Conservation (phyloP, 2,329 filamentous ascomycete genomes). For the Cercospora sesami region DNA sequence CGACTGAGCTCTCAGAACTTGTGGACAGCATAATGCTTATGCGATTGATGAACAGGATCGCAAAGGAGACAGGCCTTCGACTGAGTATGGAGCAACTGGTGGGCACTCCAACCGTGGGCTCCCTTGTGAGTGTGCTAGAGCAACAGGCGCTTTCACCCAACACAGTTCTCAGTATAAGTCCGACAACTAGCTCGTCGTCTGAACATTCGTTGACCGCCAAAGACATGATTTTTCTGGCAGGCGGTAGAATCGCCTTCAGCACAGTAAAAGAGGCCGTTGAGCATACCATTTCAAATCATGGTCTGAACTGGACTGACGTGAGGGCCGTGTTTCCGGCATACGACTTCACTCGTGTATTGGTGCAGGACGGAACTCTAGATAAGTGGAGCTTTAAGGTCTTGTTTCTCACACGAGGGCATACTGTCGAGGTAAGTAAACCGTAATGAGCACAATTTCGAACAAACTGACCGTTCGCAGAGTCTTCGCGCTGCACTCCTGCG, state of each 20-base stretch:
- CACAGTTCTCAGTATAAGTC: no score
- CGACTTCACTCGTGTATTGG: neutral
- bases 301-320: neutral
- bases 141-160: neutral
- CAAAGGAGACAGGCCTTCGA: neutral
- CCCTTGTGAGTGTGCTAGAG: neutral
- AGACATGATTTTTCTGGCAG: neutral
- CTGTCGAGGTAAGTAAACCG: neutral
- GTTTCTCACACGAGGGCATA: neutral
- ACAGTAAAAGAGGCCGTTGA: neutral
- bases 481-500: neutral
- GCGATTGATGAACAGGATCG: neutral
- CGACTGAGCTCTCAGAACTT: conserved; percentile 3
- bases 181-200: no score
- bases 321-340: neutral
- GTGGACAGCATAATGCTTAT: conserved; percentile 16
- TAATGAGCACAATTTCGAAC: neutral
- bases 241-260: neutral
- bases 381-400: neutral
- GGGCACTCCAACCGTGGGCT: neutral
- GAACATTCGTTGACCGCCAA: neutral
- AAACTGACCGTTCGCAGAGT: neutral
- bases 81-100: neutral
- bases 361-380: neutral
- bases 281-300: neutral